Evolutionary conservation across 768 basidiomycete species (phyloP), one percentile per base, ranked within the genome.

Genomic region (Phylloporus arenicola): DNA sequence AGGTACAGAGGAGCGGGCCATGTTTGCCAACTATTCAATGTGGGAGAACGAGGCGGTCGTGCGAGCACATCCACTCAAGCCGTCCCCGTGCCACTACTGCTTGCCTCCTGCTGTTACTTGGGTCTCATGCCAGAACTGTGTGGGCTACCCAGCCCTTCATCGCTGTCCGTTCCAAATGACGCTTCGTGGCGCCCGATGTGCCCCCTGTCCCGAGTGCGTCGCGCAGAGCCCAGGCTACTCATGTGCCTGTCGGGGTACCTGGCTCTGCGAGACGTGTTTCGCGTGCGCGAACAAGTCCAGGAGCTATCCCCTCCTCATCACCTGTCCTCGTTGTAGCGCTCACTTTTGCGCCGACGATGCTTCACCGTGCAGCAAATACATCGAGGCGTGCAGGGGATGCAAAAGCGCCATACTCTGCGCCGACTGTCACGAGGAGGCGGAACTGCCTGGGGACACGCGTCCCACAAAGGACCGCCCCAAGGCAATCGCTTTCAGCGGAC

Each of bases 51-150:
- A 51, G n/a, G 47, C 38, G 22, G 52, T 60, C 45, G 30, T 51
- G 11, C 51, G 60, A 30, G 38, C 54, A 4, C 61, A 63, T n/a
- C 39, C 42, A 0, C 61, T 35, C 31, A 54, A 44, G 34, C 58
- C 57, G 2, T 22, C 43, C 22, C 30, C 42, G 14, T 63, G 61
- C 44, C 30, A 0, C 1, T 33, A n/a, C 22, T 57, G 55, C 49
- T 2, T 6, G 12, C 9, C 17, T 13, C 1, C 10, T 12, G 16
- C 6, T 8, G 25, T 6, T 1, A 27, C 7, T 8, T 59, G 60
- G 57, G 0, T 0, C 13, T 3, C 0, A 8, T 62, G 60, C 29
- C 0, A 5, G 17, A 51, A 47, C 10, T 14, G n/a, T 8, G 3
- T 0, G 1, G 2, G 17, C 3, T 8, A 38, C 4, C 8, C 6